Evolutionary conservation across 805 yeast species (phyloP), one percentile per base, ranked within the genome.

Genomic region (Suhomyces sp.): DNA sequence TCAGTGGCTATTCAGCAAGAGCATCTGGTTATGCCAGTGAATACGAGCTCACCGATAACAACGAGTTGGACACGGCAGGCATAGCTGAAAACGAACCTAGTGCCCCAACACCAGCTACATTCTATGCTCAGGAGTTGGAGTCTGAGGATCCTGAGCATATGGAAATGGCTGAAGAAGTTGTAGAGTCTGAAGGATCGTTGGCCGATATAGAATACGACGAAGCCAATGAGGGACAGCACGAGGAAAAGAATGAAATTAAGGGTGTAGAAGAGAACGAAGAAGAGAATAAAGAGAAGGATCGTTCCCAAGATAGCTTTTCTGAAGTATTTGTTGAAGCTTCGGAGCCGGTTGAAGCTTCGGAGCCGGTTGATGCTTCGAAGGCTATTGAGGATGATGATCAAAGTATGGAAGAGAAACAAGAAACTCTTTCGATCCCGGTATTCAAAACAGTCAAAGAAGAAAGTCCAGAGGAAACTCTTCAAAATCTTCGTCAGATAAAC

Each of bases 381-480:
- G 13, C 13, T 10, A 1, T 9, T 26, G 3, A 26, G 26, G 5
- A 4, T 29, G n/a, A 12, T 12, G 33, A 29, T 29, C 33, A 29
- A 2, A 29, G 33, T 29, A 29, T 29, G 33, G n/a, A 29, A 29
- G n/a, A 29, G 33, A 29, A 29, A 9, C 33, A 29, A 29, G 33
- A 29, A 29, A n/a, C 33, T 33, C 13, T 38, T 26, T n/a, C 24
- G 4, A 47, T 58, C 5, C 73, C 73, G 1, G 44, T 62, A 4
- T 70, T 70, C 59, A 64, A 51, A 52, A 64, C 73, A 1, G 55
- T 70, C 5, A 47, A 58, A 42, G 59, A 57, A 19, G 72, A 70
- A 54, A 57, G 58, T 12, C 70, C 71, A 10, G 62, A 65, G 47
- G 59, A 45, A 0, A 58, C 59, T 3, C 53, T 70, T 17, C 42